Evolutionary conservation across 2,329 filamentous ascomycete genomes (phyloP).

Genomic region (Pseudogymnoascus sp.): DNA sequence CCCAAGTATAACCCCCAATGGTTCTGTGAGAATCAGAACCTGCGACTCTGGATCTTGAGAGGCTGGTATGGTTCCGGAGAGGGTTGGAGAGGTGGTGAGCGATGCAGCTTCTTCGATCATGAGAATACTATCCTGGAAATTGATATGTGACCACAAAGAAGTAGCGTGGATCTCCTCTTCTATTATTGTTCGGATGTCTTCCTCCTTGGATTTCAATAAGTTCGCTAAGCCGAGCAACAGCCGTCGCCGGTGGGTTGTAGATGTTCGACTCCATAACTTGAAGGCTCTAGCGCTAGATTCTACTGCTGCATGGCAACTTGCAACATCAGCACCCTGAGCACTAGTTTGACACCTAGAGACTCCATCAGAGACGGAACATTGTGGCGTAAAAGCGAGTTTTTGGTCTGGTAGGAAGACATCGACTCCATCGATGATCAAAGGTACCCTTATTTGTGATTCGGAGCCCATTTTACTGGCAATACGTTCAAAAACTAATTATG

Average conservation of each 20-base stretch:
- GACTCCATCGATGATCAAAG: background rate
- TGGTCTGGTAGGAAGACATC: background rate
- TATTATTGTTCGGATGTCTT: slow-evolving; percentile 10
- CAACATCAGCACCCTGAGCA: slow-evolving; percentile 3
- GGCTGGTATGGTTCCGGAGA: slow-evolving; percentile 6
- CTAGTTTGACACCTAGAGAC: background rate
- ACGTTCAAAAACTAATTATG: background rate
- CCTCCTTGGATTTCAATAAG: slow-evolving; percentile 6
- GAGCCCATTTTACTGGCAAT: background rate
- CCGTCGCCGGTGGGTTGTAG: background rate
- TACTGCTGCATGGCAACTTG: slow-evolving; percentile 7
- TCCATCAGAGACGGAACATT: background rate
- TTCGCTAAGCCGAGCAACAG: slow-evolving; percentile 6
- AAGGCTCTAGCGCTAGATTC: slow-evolving; percentile 11
- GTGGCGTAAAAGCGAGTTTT: background rate
- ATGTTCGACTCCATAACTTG: background rate
- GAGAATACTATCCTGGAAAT: slow-evolving; percentile 10
- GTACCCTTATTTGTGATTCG: background rate
- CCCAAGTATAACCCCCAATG: slow-evolving; percentile 26
- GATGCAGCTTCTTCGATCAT: slow-evolving; percentile 12
- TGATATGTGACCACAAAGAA: slow-evolving; percentile 11
- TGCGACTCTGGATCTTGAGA: background rate
- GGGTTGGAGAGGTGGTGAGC: background rate
- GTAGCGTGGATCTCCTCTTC: slow-evolving; percentile 10
- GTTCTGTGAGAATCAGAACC: slow-evolving; percentile 15